Base-by-base conservation (phyloP, 2,329 filamentous ascomycete genomes). In the Fusarium transvaalense region DNA sequence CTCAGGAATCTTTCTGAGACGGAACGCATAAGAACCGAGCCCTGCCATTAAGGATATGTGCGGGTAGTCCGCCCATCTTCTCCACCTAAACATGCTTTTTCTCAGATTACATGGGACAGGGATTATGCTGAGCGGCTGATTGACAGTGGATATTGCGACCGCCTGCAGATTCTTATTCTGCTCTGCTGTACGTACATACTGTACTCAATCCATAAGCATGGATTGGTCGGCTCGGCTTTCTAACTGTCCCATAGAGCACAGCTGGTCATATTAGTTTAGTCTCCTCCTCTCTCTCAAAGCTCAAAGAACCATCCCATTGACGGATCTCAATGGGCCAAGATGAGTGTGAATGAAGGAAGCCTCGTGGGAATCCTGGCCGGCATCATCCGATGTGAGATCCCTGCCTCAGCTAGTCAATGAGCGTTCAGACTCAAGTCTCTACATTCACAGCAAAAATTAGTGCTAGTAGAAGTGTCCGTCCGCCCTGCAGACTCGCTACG, bases 41-140 rank as follows among this genome's bases (percentile, higher is more conserved):
- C 66, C 47, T 57, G 35, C 58, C 46, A 53, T 63, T 42, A 58
- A 53, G 23, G 35, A 43, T 21, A 35, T 21, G 19, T 37, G 41
- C 42, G 43, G 47, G 31, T 47, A 38, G 19, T 53, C 37, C 35
- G 41, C 38, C 35, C 31, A 34, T 53, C 43, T 52, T 69, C 46
- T 50, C 56, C 61, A 57, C 41, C 29, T 51, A 61, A 29, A 66
- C 66, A 62, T 53, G 38, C 56, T 69, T 65, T 56, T 64, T 59
- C n/a, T 60, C 62, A 68, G 61, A 69, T 69, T 69, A 37, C 66
- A 56, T 32, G 17, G 45, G 35, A 50, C 66, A 69, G 50, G 62
- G 66, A 51, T 69, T 19, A 39, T 59, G 66, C 66, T 64, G 62
- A 66, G 66, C 66, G 66, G 66, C 66, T 69, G 66, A 70, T 67